phyloP scores from a whole-genome alignment of 805 yeast species.

The Yamadazyma philogaea region DNA sequence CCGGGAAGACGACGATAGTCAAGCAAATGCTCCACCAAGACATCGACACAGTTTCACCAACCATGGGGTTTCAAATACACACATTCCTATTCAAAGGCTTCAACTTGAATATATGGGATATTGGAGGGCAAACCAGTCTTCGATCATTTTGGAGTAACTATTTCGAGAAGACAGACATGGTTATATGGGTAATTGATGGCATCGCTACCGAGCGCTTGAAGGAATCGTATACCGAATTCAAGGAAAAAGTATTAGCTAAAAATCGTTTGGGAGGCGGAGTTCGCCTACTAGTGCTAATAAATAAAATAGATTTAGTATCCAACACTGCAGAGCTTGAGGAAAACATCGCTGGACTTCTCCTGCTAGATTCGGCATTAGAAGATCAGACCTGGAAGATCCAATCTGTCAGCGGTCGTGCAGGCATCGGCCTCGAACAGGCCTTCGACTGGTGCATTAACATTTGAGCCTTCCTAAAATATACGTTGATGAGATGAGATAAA shows the following conservation, averaged over 20 bases:
- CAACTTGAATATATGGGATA: conserved; percentile 73
- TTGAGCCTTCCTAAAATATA: neutral
- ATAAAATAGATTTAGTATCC: conserved; percentile 64
- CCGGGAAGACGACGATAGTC: conserved; percentile 88
- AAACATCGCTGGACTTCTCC: conserved; percentile 13
- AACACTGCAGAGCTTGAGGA: conserved; percentile 16
- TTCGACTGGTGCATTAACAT: conserved; percentile 7
- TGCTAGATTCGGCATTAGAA: neutral
- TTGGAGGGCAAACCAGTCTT: conserved; percentile 61
- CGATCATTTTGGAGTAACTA: conserved; percentile 70
- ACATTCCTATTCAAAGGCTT: conserved; percentile 46
- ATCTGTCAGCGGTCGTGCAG: conserved; percentile 36
- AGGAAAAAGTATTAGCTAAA: conserved; percentile 54
- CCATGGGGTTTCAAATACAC: conserved; percentile 84
- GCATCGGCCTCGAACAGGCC: conserved; percentile 13
- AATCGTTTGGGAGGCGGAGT: conserved; percentile 64
- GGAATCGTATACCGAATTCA: conserved; percentile 67
- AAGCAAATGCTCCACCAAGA: conserved; percentile 52
- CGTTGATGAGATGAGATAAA: neutral
- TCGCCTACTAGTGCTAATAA: conserved; percentile 63
- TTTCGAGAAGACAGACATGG: conserved; percentile 70
- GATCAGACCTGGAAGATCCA: conserved; percentile 21
- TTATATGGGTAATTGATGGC: conserved; percentile 86
- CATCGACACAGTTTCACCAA: conserved; percentile 65
- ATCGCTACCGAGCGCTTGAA: conserved; percentile 54